These are phyloP conservation scores for Aspergillus udagawae DNA, from an alignment of 2,329 filamentous ascomycete species.

Conservation along the genomic window DNA sequence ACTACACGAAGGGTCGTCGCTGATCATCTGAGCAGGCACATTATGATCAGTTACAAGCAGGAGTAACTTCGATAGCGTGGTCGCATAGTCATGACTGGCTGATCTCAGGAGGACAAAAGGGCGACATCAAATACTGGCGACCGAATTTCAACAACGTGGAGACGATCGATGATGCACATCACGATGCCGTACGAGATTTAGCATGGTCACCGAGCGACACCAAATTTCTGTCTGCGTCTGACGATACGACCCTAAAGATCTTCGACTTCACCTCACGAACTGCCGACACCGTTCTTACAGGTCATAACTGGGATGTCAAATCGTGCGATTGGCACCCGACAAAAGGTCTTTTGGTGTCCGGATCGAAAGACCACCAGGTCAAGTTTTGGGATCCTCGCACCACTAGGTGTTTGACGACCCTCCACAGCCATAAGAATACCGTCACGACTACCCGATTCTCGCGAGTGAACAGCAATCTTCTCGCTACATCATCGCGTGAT, in stretches of 20 bases:
- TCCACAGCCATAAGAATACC: conserved; percentile 96
- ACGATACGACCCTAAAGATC: conserved; percentile 90
- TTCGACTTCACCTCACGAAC: conserved; percentile 89
- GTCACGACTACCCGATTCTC: conserved; percentile 93
- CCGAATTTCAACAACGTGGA: conserved; percentile 99
- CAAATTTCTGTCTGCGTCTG: conserved; percentile 94
- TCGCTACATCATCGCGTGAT: conserved; percentile 90
- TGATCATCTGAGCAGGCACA: conserved; percentile 57
- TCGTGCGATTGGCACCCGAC: conserved; percentile 96
- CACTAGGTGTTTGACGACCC: conserved; percentile 81
- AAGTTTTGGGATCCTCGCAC: conserved; percentile 98
- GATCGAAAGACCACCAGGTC: conserved; percentile 94
- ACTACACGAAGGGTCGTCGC: conserved; percentile 1
- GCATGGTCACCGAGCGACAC: conserved; percentile 91
- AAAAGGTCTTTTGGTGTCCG: conserved; percentile 89
- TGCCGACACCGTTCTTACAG: conserved; percentile 77
- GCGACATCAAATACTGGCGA: conserved; percentile 97
- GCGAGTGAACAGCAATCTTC: conserved; percentile 72
- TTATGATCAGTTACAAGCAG: conserved; percentile 54
- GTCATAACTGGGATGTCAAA: conserved; percentile 98
- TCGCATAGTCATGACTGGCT: conserved; percentile 97
- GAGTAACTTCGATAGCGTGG: conserved; percentile 55
- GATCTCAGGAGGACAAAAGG: conserved; percentile 90
- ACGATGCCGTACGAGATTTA: conserved; percentile 83
- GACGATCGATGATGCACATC: conserved; percentile 78